Conservation (phyloP, 495 filamentous ascomycete species). For the Coniosporium apollinis region DNA sequence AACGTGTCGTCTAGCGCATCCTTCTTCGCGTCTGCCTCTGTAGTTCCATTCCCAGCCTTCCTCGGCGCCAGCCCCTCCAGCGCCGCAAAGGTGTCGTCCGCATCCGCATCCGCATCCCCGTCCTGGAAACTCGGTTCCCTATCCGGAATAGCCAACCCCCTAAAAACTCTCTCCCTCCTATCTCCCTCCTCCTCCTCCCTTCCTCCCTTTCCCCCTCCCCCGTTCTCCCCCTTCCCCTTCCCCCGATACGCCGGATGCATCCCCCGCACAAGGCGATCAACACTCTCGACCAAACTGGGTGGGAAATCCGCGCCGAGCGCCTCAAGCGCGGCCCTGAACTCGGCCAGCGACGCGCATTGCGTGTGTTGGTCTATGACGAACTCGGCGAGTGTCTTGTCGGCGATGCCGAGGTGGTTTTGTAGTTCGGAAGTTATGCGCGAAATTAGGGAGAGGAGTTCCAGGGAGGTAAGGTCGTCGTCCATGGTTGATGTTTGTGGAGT, state of each 20-base stretch:
- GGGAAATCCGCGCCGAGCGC: conserved; percentile 77
- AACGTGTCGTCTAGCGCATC: conserved; percentile 87
- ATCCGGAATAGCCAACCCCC: conserved; percentile 78
- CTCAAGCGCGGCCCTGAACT: conserved; percentile 56
- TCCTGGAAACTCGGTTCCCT: conserved; percentile 43
- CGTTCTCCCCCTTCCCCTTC: conserved; percentile 12
- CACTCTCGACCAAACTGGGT: conserved; percentile 71
- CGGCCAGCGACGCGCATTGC: conserved; percentile 47
- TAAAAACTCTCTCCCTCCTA: conserved; percentile 67
- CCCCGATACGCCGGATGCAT: conserved; percentile 78
- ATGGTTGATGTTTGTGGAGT: too few species aligned
- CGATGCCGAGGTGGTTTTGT: conserved; percentile 83
- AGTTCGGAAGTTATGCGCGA: conserved; percentile 89
- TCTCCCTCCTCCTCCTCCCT: conserved; percentile 24
- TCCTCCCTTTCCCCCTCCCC: conserved; percentile 12
- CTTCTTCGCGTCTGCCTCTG: conserved; percentile 23
- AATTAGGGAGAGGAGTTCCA: conserved; percentile 86
- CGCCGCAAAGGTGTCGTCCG: conserved; percentile 15
- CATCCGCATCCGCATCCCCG: conserved; percentile 21
- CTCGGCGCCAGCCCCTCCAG: too few species aligned
- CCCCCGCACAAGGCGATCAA: conserved; percentile 72
- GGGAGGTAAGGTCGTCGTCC: conserved; percentile 75
- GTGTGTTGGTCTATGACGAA: conserved; percentile 84
- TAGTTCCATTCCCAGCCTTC: not conserved
- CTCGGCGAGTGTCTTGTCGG: conserved; percentile 86